These are phyloP conservation scores for Starmerella stellata DNA, from an alignment of 805 yeast species.

Conservation along the genomic window DNA sequence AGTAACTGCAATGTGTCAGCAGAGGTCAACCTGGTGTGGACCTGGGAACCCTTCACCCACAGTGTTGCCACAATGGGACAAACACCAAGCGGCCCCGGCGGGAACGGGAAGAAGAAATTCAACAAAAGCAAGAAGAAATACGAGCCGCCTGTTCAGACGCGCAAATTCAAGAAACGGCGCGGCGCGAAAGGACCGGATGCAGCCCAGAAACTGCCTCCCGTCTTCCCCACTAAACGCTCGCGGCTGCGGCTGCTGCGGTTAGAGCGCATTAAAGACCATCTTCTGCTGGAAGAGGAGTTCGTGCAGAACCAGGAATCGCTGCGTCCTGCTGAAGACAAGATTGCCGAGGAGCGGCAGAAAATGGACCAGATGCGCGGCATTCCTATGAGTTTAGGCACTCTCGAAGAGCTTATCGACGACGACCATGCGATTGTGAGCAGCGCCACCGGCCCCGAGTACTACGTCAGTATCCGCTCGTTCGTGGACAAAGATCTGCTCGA, in stretches of 20 bases:
- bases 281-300: constrained; percentile 85
- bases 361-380: constrained; percentile 90
- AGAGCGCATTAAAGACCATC: constrained; percentile 92
- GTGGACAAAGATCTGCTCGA: constrained; percentile 91
- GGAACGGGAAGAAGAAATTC: constrained; percentile 16
- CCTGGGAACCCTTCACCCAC: too few species aligned
- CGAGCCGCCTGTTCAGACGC: constrained; percentile 94
- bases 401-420: constrained; percentile 94
- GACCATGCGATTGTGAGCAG: constrained; percentile 97
- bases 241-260: constrained; percentile 74
- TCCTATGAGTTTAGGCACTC: constrained; percentile 89
- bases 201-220: constrained; percentile 70
- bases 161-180: constrained; percentile 62
- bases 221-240: constrained; percentile 85
- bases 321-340: constrained; percentile 92
- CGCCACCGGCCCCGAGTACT: constrained; percentile 91
- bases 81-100: constrained; percentile 18
- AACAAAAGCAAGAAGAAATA: constrained; percentile 60
- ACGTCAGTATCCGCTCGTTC: constrained; percentile 86
- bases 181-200: constrained; percentile 81
- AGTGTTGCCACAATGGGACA: constrained; percentile 16
- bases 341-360: constrained; percentile 87
- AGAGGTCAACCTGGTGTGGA: background rate
- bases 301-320: constrained; percentile 86
- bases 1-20: background rate